These are phyloP conservation scores for Karstenula rhodostoma DNA, from an alignment of 2,329 filamentous ascomycete species.

Conservation along the genomic window DNA sequence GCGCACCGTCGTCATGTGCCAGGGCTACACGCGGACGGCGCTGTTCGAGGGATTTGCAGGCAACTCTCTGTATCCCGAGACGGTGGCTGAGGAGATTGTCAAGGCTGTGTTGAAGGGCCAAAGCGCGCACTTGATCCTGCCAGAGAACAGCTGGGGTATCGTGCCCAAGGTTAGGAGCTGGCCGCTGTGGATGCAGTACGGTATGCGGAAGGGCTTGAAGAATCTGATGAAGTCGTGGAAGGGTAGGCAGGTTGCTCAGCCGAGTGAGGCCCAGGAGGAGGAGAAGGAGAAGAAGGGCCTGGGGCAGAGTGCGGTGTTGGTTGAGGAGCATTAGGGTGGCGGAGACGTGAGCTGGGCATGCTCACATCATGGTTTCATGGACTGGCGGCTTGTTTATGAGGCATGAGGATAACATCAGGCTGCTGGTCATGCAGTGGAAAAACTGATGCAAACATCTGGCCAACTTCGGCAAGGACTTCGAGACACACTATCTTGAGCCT, in stretches of 20 bases:
- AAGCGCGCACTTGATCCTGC: conserved; percentile 66
- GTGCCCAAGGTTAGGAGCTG: conserved; percentile 55
- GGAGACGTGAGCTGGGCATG: background rate
- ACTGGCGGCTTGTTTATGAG: background rate
- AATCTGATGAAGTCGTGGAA: conserved; percentile 47
- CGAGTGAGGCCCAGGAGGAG: conserved; percentile 35
- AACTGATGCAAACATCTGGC: no score
- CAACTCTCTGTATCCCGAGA: conserved; percentile 65
- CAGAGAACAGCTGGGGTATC: conserved; percentile 51
- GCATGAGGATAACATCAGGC: background rate
- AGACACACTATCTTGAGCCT: no score
- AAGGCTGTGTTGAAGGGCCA: conserved; percentile 65
- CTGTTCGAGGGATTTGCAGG: conserved; percentile 66
- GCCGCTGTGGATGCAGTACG: conserved; percentile 70
- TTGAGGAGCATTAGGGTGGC: conserved; percentile 21
- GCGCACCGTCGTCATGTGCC: conserved; percentile 71
- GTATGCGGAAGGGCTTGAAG: conserved; percentile 54
- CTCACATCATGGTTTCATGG: background rate
- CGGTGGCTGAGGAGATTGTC: conserved; percentile 70
- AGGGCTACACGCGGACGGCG: conserved; percentile 68
- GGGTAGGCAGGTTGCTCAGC: conserved; percentile 50
- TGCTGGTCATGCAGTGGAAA: background rate
- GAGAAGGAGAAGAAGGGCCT: conserved; percentile 30
- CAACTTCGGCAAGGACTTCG: no score
- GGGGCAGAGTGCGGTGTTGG: conserved; percentile 39